phyloP scores from a whole-genome alignment of 2,329 filamentous ascomycete genomes.

The Neurospora crassa region DNA sequence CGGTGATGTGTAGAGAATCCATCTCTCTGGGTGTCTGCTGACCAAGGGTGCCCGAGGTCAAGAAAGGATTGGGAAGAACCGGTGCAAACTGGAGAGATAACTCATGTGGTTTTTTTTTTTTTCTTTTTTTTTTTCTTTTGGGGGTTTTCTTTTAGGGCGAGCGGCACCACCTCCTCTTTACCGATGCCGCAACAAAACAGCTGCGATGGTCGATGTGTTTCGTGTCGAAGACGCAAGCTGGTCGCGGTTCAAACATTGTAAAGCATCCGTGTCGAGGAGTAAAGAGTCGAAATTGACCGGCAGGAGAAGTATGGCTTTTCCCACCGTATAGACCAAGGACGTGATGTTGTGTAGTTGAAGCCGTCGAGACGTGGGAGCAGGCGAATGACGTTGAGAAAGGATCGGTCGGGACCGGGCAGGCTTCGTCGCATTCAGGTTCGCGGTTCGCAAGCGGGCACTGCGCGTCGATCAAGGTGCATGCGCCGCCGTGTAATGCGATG shows the following conservation, averaged over 20 bases:
- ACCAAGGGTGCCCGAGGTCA: conserved; percentile 12
- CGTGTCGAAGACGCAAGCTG: conserved; percentile 16
- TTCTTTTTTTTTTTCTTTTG: background rate
- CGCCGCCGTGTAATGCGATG: background rate
- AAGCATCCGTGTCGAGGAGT: conserved; percentile 18
- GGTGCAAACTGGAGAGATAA: background rate
- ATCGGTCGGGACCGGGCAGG: background rate
- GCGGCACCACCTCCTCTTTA: conserved; percentile 7
- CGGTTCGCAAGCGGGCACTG: background rate
- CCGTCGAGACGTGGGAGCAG: background rate
- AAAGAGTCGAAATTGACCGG: background rate
- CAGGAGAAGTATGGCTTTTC: background rate
- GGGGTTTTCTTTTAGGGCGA: background rate
- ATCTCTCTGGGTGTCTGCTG: conserved; percentile 25
- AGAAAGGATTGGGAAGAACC: conserved; percentile 9
- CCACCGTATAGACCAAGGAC: background rate
- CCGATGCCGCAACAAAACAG: conserved; percentile 10
- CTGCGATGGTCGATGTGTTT: conserved; percentile 6
- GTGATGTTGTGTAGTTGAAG: background rate
- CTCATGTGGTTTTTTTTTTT: background rate
- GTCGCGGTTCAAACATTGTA: conserved; percentile 25
- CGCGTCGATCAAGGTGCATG: background rate
- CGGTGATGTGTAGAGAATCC: conserved; percentile 54
- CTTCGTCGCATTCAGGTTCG: background rate
- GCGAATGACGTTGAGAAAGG: background rate